These are phyloP conservation scores for Xylariaceae sp. DNA, from an alignment of 2,329 filamentous ascomycete genomes.

Conservation along the genomic window DNA sequence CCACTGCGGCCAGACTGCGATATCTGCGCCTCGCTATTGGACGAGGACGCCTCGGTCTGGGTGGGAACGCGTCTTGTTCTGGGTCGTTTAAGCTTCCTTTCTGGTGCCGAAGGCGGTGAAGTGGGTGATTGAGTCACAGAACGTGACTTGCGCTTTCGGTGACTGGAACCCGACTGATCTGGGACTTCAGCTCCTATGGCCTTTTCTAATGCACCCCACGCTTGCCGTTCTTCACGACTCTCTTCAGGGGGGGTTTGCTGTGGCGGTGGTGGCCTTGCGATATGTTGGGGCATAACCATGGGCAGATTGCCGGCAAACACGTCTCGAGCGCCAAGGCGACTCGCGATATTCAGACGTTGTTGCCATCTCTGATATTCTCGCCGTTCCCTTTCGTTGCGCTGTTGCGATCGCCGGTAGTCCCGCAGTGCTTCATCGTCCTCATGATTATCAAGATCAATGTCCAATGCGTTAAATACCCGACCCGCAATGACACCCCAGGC, in stretches of 20 bases:
- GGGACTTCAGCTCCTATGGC: conserved; percentile 64
- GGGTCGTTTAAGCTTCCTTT: conserved; percentile 82
- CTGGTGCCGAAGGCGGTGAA: conserved; percentile 63
- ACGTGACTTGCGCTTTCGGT: conserved; percentile 67
- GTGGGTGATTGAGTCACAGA: conserved; percentile 67
- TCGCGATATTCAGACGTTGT: conserved; percentile 74
- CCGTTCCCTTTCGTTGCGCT: conserved; percentile 46
- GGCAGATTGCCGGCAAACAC: conserved; percentile 62
- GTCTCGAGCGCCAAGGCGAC: conserved; percentile 68
- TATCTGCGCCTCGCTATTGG: conserved; percentile 25
- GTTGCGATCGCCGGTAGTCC: conserved; percentile 49
- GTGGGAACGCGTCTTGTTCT: conserved; percentile 64
- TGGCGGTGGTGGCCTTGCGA: conserved; percentile 50
- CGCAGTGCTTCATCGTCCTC: conserved; percentile 64
- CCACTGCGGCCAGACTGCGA: conserved; percentile 17
- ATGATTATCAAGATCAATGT: conserved; percentile 78
- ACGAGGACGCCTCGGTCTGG: conserved; percentile 43
- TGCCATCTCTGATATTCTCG: conserved; percentile 71
- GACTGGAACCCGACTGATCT: conserved; percentile 38
- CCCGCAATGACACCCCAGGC: conserved; percentile 67
- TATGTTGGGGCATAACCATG: conserved; percentile 53
- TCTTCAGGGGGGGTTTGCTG: conserved; percentile 56
- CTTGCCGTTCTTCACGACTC: conserved; percentile 71
- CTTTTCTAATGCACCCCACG: conserved; percentile 88
- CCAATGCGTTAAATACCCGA: conserved; percentile 60